These are phyloP conservation scores for Pseudoperonospora humuli DNA, from an alignment of 352 stramenopile species.

Conservation along the genomic window DNA sequence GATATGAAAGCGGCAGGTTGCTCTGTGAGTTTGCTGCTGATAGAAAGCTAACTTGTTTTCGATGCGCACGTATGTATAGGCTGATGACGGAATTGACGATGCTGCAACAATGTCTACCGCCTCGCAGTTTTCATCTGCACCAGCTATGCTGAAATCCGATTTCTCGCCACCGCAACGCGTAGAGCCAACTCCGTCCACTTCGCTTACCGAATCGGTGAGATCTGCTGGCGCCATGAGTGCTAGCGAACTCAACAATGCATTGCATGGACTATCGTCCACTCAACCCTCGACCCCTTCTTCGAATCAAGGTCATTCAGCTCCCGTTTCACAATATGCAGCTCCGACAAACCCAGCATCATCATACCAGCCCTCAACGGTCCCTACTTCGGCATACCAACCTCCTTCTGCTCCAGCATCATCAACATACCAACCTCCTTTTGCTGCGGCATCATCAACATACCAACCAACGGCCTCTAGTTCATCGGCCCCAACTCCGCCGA, in stretches of 20 bases:
- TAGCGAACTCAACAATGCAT: constrained; percentile 22
- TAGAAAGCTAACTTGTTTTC: not conserved
- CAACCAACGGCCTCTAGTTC: no score
- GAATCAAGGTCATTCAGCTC: constrained; percentile 12
- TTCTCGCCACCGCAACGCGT: constrained; percentile 5
- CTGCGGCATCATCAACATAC: not conserved
- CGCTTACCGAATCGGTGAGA: constrained; percentile 41
- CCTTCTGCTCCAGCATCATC: not conserved
- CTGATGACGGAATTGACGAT: constrained; percentile 12
- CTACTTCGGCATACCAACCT: not conserved
- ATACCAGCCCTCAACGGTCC: not conserved
- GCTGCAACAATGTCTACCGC: constrained; percentile 1
- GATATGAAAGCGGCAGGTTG: constrained; percentile 30
- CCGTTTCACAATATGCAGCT: constrained; percentile 7
- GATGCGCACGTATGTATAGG: constrained; percentile 7
- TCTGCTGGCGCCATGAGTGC: constrained; percentile 24
- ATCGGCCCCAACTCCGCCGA: no score
- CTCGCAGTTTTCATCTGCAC: constrained; percentile 15
- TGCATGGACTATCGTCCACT: constrained; percentile 9
- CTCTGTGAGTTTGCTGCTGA: not conserved
- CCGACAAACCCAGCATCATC: not conserved
- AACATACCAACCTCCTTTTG: not conserved
- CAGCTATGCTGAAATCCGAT: not conserved
- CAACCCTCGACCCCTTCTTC: not conserved
- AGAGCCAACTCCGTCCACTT: constrained; percentile 42